Evolutionary conservation across 805 yeast species (phyloP).

Genomic region (Pichia nanzhaoensis): DNA sequence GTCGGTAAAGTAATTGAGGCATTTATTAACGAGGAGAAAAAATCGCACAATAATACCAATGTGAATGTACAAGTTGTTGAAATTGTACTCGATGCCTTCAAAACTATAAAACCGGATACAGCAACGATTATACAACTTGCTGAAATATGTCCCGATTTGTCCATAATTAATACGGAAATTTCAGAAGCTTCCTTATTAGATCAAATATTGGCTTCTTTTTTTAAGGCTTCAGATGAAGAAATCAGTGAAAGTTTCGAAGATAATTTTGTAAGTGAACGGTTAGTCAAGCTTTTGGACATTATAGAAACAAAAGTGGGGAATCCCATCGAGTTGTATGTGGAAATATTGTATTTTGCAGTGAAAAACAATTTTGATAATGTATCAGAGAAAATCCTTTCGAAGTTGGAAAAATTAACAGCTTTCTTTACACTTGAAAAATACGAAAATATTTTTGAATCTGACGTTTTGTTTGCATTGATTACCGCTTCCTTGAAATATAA

Average conservation of each 20-base stretch:
- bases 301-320: slow-evolving; percentile 15
- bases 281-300: slow-evolving; percentile 16
- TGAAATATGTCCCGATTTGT: slow-evolving; percentile 15
- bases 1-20: slow-evolving; percentile 24
- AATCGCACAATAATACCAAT: slow-evolving; percentile 11
- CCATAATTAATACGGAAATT: slow-evolving; percentile 4
- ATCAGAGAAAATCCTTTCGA: slow-evolving; percentile 17
- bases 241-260: slow-evolving; percentile 24
- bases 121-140: slow-evolving; percentile 20
- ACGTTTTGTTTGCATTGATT: slow-evolving; percentile 24
- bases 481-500: slow-evolving; percentile 21
- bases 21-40: slow-evolving; percentile 23
- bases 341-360: slow-evolving; percentile 26
- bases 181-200: slow-evolving; percentile 6
- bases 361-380: slow-evolving; percentile 25
- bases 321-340: slow-evolving; percentile 25
- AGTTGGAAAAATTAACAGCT: slow-evolving; percentile 16
- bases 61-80: slow-evolving; percentile 21
- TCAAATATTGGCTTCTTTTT: slow-evolving; percentile 18
- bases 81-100: slow-evolving; percentile 28
- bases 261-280: slow-evolving; percentile 20
- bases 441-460: slow-evolving; percentile 18
- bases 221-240: slow-evolving; percentile 26
- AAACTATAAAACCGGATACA: slow-evolving; percentile 25
- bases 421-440: slow-evolving; percentile 17